Conservation (phyloP, 805 yeast species). For the Grigorovia jiainica region DNA sequence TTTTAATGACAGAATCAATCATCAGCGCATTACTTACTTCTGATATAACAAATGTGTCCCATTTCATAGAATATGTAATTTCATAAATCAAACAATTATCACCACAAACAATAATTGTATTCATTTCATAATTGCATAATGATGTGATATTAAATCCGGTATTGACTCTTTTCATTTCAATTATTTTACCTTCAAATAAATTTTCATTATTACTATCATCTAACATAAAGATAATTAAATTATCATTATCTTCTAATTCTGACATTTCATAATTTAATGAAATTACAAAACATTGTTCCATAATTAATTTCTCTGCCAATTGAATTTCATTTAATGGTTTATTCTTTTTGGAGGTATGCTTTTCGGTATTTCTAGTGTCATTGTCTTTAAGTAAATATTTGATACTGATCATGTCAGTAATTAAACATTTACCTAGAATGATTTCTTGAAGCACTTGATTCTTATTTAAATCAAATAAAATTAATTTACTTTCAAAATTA, state of each 20-base stretch:
- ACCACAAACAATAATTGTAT: conserved; percentile 28
- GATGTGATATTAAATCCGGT: conserved; percentile 13
- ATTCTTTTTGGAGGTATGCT: too few species aligned
- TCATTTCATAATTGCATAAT: conserved; percentile 21
- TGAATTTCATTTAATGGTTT: conserved; percentile 8
- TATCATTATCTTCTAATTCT: conserved; percentile 23
- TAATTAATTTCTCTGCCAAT: conserved; percentile 27
- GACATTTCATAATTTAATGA: conserved; percentile 27
- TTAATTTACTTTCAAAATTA: conserved; percentile 3
- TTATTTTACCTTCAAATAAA: conserved; percentile 18
- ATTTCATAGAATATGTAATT: conserved; percentile 28
- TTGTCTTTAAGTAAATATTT: background rate
- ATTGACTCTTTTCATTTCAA: conserved; percentile 19
- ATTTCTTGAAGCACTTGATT: conserved; percentile 4
- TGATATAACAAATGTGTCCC: conserved; percentile 25
- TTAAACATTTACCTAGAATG: background rate
- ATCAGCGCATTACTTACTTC: background rate
- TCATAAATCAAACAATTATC: conserved; percentile 23
- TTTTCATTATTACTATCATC: conserved; percentile 19
- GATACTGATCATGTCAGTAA: background rate
- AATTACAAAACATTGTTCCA: conserved; percentile 30
- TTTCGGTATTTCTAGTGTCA: too few species aligned
- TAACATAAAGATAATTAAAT: conserved; percentile 28
- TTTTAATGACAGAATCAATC: too few species aligned
- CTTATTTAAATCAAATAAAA: conserved; percentile 10